A percentile compares a stretch with the other conserved stretches of the same genome.
These are phyloP conservation scores for Melampsora americana DNA, from an alignment of 1,284 basidiomycete species.

Conservation along the genomic window DNA sequence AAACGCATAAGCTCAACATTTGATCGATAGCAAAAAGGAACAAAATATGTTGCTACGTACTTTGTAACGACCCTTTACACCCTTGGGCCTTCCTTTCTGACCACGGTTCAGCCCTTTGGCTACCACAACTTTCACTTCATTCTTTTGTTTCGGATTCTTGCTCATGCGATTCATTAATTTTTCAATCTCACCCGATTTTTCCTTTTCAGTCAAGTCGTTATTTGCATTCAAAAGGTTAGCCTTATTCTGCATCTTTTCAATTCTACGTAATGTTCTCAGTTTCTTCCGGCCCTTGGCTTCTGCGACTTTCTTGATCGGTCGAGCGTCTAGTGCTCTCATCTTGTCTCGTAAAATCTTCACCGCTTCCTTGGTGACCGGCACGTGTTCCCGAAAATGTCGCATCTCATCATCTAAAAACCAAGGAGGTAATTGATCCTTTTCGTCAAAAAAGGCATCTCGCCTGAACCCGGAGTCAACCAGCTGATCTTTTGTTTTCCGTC, in stretches of 20 bases:
- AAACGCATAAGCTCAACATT: background rate
- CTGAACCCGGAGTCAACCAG: constrained; percentile 95
- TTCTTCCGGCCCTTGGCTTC: constrained; percentile 99
- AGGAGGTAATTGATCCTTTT: constrained; percentile 82
- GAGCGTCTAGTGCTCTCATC: constrained; percentile 88
- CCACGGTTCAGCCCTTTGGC: constrained; percentile 87
- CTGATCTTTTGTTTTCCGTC: constrained; percentile 79
- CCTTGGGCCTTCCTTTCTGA: constrained; percentile 87
- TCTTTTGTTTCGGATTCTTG: constrained; percentile 63
- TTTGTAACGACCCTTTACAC: constrained; percentile 70
- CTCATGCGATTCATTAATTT: constrained; percentile 75
- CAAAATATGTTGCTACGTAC: constrained; percentile 27
- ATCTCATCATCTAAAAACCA: constrained; percentile 99
- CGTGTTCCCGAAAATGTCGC: constrained; percentile 87
- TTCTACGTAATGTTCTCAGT: constrained; percentile 73
- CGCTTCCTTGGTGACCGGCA: constrained; percentile 96
- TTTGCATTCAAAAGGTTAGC: constrained; percentile 91
- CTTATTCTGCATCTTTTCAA: constrained; percentile 93
- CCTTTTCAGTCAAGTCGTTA: constrained; percentile 83
- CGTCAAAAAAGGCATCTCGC: constrained; percentile 76
- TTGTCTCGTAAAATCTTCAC: constrained; percentile 78
- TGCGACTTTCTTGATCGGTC: constrained; percentile 98
- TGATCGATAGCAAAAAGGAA: constrained; percentile 55
- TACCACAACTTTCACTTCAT: constrained; percentile 82
- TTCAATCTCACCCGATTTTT: constrained; percentile 89